Evolutionary conservation across 2,329 filamentous ascomycete species (phyloP), one percentile per base, ranked within the genome.

Genomic region (Pestalotiopsis sp.): DNA sequence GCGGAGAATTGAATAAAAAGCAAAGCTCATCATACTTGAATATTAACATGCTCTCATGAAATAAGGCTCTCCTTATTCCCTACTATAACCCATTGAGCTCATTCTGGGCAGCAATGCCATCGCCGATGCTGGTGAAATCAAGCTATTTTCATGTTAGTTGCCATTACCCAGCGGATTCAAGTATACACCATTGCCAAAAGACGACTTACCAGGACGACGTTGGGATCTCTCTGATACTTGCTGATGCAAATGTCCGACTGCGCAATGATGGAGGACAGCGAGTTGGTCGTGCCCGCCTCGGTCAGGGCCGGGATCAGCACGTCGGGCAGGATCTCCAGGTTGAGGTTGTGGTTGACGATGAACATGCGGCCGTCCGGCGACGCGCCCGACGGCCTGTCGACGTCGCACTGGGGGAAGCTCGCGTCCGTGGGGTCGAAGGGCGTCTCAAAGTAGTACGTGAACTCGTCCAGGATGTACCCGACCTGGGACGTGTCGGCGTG

Each of bases 371-470:
- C 77, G 22, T 76, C 72, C 0, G 81, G 73, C 39, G 80, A 76
- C 24, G 78, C 80, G 0, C 76, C 77, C 0, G 75, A 64, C 0
- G 92, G 92, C 7, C 92, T 85, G 74, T 92, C 84, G 3, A 92
- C 83, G 11, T 81, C 81, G 79, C 92, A 95, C 56, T 85, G 86
- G 74, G 89, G 88, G 74, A 92, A 90, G 17, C 81, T 81, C 0
- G 84, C 78, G 63, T 86, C 80, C 1, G 84, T 86, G 69, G 89
- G 88, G 70, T 92, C 88, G 78, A 86, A 94, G 0, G 86, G 83
- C 58, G 91, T 95, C 77, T 95, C 92, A 81, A 91, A 94, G 71
- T 91, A 86, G 78, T 88, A 89, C 26, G 81, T 79, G 74, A 89
- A 92, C 75, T 92, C 85, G 75, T 87, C 82, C 66, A 91, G 81